phyloP scores from a whole-genome alignment of 2,329 filamentous ascomycete genomes.

The Colletotrichum sp. region DNA sequence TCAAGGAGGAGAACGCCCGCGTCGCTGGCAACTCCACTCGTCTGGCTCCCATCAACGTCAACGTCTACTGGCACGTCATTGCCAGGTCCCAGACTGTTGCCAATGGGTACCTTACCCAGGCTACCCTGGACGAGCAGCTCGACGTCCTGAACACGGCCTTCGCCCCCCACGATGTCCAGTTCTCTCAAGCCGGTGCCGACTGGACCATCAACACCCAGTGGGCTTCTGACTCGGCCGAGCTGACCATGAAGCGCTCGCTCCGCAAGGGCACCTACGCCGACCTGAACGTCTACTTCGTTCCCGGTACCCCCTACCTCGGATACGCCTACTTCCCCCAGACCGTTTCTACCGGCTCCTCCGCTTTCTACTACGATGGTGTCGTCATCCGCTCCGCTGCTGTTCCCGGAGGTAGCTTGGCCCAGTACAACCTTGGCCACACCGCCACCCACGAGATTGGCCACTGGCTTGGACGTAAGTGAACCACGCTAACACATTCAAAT shows the following conservation, averaged over 20 bases:
- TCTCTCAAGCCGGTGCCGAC: slow-evolving; percentile 46
- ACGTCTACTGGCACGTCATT: slow-evolving; percentile 45
- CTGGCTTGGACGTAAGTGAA: slow-evolving; percentile 44
- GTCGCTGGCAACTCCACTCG: slow-evolving; percentile 23
- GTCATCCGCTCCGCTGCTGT: slow-evolving; percentile 38
- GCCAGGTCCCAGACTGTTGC: slow-evolving; percentile 30
- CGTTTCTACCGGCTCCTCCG: slow-evolving; percentile 29
- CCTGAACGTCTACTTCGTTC: slow-evolving; percentile 54
- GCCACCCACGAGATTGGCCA: slow-evolving; percentile 51
- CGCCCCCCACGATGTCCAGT: slow-evolving; percentile 46
- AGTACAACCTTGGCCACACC: slow-evolving; percentile 38
- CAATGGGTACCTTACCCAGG: slow-evolving; percentile 37
- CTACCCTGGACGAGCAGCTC: slow-evolving; percentile 43
- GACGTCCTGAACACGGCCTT: slow-evolving; percentile 50
- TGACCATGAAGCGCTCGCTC: slow-evolving; percentile 49
- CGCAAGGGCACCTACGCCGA: slow-evolving; percentile 45
- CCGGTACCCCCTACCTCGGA: slow-evolving; percentile 42
- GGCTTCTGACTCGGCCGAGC: slow-evolving; percentile 44
- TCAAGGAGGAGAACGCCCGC: slow-evolving; percentile 13
- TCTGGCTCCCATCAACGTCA: slow-evolving; percentile 35
- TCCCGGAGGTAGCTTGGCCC: slow-evolving; percentile 39
- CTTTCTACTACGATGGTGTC: slow-evolving; percentile 45
- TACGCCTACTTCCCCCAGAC: slow-evolving; percentile 51
- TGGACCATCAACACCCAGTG: slow-evolving; percentile 53
- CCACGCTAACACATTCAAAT: not conserved